Conservation (phyloP, 1,284 basidiomycete species). For the Mycena sp. region DNA sequence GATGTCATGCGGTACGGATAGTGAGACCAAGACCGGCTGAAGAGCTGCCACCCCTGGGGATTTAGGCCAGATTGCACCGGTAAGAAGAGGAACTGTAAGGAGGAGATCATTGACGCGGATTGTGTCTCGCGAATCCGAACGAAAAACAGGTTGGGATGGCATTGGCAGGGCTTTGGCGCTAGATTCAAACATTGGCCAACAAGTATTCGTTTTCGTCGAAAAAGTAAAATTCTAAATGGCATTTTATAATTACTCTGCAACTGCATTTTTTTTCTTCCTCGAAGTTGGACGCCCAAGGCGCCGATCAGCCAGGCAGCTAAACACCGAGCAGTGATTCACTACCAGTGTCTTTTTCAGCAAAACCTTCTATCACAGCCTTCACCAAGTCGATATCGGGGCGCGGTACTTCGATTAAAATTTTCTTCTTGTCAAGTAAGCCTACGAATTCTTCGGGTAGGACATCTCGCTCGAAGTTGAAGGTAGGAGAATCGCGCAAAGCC, state of each 20-base stretch:
- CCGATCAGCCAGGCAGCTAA: too few relatives aligned
- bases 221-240: too few relatives aligned
- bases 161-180: neutral
- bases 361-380: conserved; percentile 70
- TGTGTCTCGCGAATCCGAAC: conserved; percentile 44
- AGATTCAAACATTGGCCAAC: conserved; percentile 4
- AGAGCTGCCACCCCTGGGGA: conserved; percentile 40
- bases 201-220: too few relatives aligned
- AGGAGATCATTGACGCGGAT: conserved; percentile 61
- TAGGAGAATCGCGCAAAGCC: conserved; percentile 65
- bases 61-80: conserved; percentile 56
- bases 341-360: conserved; percentile 15
- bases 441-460: conserved; percentile 87
- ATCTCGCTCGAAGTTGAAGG: conserved; percentile 83
- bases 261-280: too few relatives aligned
- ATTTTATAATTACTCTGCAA: too few relatives aligned
- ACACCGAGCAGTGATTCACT: conserved; percentile 11
- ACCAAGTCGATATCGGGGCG: conserved; percentile 73
- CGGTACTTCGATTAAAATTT: conserved; percentile 81
- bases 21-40: conserved; percentile 68
- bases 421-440: conserved; percentile 79
- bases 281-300: too few relatives aligned
- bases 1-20: conserved; percentile 66
- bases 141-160: neutral
- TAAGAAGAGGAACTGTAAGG: conserved; percentile 49